Evolutionary conservation across 73 alveolate genomes (phyloP).

Genomic region (Uronychia setigera): DNA sequence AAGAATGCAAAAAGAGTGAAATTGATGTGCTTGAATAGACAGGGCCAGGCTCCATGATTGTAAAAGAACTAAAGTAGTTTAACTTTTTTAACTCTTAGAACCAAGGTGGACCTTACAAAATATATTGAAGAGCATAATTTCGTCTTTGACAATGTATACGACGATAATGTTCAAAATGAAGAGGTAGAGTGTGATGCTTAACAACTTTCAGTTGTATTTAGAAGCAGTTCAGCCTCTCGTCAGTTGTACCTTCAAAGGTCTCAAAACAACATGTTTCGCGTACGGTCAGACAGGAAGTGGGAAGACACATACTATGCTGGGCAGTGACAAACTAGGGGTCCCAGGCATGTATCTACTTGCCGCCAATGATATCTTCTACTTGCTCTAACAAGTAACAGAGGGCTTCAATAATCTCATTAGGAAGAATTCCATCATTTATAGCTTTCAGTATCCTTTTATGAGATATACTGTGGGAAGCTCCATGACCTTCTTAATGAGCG

Average conservation of each 20-base stretch:
- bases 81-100: slow-evolving; percentile 37
- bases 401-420: slow-evolving; percentile 27
- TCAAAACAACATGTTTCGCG: slow-evolving; percentile 96
- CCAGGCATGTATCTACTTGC: slow-evolving; percentile 99
- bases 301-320: slow-evolving; percentile 90
- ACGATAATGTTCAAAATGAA: slow-evolving; percentile 93
- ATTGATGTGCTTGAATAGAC: slow-evolving; percentile 90
- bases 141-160: slow-evolving; percentile 95
- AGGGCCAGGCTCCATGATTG: slow-evolving; percentile 85
- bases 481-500: slow-evolving; percentile 97
- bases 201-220: slow-evolving; percentile 67
- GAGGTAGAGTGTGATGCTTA: slow-evolving; percentile 57
- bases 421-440: slow-evolving; percentile 67
- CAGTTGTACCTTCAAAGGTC: slow-evolving; percentile 93
- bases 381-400: slow-evolving; percentile 79
- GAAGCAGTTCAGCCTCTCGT: slow-evolving; percentile 97
- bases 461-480: slow-evolving; percentile 99
- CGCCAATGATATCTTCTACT: slow-evolving; percentile 91
- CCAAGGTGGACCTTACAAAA: slow-evolving; percentile 98
- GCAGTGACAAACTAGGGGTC: slow-evolving; percentile 64
- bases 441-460: slow-evolving; percentile 96
- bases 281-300: slow-evolving; percentile 98
- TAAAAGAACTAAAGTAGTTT: slow-evolving; percentile 94
- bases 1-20: slow-evolving; percentile 90
- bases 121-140: slow-evolving; percentile 98